Evolutionary conservation across 768 basidiomycete species (phyloP), one percentile per base, ranked within the genome.

Genomic region (Filobasidium floriforme): DNA sequence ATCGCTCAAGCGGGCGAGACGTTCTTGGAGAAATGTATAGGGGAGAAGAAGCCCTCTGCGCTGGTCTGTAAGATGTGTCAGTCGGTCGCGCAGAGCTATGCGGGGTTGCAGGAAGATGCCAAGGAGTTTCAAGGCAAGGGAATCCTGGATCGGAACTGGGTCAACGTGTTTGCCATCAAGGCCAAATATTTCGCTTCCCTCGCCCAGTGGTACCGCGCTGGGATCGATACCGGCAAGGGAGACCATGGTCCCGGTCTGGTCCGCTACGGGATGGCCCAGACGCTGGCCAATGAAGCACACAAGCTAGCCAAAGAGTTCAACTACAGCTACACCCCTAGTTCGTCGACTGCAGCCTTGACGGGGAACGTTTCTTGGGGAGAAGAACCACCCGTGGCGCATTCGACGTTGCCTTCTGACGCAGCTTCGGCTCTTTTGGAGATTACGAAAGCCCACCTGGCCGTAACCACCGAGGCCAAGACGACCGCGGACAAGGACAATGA

Each of bases 61-160:
- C 82, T 99, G 43, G 83, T 93, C 1, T 80, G 88, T 54, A 92
- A 93, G 82, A 85, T 97, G 60, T 92, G 86, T 0, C 83, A 88
- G 22, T 91, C 94, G 74, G 84, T 88, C 0, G 89, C 89, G 0
- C 83, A 77, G 15, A 85, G 92, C 85, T 99, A 97, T 74, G 84
- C 83, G 0, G 81, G 85, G 0, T 81, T 97, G n/a, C 82, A 82
- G 6, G 96, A 99, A 68, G 92, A 97, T 66, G 89, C 89, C 41
- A 97, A 96, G 77, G 94, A 97, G 73, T 97, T 96, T 73, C 88
- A 91, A 83, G 92, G 90, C 5, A 96, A 96, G 77, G 91, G 92
- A 1, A 88, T 98, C 63, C 89, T 99, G 76, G 92, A 97, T 75
- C 80, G 92, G 29, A 91, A 92, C 72, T 99, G 94, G 94, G 84